Percentiles rank a stretch among this genome's conserved stretches.
phyloP scores from a whole-genome alignment of 495 filamentous ascomycete genomes.

The Podospora pseudopauciseta region DNA sequence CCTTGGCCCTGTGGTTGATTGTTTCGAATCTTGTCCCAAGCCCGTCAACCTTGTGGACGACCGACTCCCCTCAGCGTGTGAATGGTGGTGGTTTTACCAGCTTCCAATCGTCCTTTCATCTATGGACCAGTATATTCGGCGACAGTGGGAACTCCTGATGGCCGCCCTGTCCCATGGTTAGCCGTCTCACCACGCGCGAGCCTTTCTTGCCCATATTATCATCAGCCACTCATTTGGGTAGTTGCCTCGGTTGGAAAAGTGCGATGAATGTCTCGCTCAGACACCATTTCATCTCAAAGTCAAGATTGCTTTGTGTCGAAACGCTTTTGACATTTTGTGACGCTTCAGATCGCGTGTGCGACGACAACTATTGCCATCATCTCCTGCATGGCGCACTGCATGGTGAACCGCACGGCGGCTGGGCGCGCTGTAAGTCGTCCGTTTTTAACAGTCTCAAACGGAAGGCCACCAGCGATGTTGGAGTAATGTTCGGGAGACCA shows the following conservation, averaged over 20 bases:
- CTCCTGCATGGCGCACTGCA: conserved; percentile 2
- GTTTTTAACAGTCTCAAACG: background rate
- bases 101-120: background rate
- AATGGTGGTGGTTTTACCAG: background rate
- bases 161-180: background rate
- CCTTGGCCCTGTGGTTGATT: background rate
- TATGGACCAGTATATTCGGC: background rate
- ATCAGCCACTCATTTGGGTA: background rate
- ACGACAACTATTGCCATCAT: background rate
- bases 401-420: background rate
- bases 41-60: background rate
- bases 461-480: background rate
- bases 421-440: background rate
- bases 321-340: conserved; percentile 6
- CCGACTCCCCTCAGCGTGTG: background rate
- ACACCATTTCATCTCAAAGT: background rate
- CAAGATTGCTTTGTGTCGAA: background rate
- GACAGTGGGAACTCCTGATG: background rate
- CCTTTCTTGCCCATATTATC: background rate
- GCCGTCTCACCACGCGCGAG: background rate
- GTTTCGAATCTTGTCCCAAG: conserved; percentile 4
- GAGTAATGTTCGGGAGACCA: background rate
- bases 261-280: background rate
- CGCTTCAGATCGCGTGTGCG: conserved; percentile 4
- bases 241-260: background rate